A percentile compares a stretch with the other conserved stretches of the same genome.
These are phyloP conservation scores for Hypoxylon lenormandii DNA, from an alignment of 495 filamentous ascomycete genomes.

Conservation along the genomic window DNA sequence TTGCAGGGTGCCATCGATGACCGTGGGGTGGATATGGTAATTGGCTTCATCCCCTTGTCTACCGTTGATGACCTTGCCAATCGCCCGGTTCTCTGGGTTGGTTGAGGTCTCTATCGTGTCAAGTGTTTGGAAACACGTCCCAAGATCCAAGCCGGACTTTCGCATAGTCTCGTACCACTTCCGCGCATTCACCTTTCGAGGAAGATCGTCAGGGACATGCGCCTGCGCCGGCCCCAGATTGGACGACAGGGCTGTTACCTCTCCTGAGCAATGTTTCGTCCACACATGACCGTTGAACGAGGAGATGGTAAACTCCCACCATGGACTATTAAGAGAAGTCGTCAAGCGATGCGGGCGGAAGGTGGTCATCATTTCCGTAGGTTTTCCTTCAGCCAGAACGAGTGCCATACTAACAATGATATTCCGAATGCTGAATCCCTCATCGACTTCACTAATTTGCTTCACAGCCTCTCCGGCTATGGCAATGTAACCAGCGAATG, in stretches of 20 bases:
- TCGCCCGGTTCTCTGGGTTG: slow-evolving; percentile 26
- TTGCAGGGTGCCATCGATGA: slow-evolving; percentile 56
- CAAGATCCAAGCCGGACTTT: slow-evolving; percentile 13
- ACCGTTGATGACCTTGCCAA: slow-evolving; percentile 41
- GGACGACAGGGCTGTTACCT: slow-evolving; percentile 40
- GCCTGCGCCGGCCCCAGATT: slow-evolving; percentile 21
- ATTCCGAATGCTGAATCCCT: slow-evolving; percentile 49
- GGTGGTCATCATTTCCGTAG: slow-evolving; percentile 54
- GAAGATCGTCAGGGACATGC: slow-evolving; percentile 12
- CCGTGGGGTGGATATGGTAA: slow-evolving; percentile 55
- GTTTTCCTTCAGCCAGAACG: slow-evolving; percentile 41
- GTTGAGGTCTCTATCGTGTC: slow-evolving; percentile 36
- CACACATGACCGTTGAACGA: slow-evolving; percentile 56
- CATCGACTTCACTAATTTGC: slow-evolving; percentile 51
- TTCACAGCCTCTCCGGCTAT: slow-evolving; percentile 63
- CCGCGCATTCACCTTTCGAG: slow-evolving; percentile 25
- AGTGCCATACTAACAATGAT: slow-evolving; percentile 51
- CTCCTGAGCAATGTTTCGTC: slow-evolving; percentile 60
- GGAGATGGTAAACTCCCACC: slow-evolving; percentile 62
- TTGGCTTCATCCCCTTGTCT: slow-evolving; percentile 37
- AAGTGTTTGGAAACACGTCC: slow-evolving; percentile 19
- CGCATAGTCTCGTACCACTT: slow-evolving; percentile 44
- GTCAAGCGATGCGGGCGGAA: slow-evolving; percentile 55
- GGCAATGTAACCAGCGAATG: slow-evolving; percentile 61
- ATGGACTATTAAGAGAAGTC: slow-evolving; percentile 52